These are phyloP conservation scores for Leishmania amazonensis DNA, from an alignment of 208 protist genomes.

Conservation along the genomic window DNA sequence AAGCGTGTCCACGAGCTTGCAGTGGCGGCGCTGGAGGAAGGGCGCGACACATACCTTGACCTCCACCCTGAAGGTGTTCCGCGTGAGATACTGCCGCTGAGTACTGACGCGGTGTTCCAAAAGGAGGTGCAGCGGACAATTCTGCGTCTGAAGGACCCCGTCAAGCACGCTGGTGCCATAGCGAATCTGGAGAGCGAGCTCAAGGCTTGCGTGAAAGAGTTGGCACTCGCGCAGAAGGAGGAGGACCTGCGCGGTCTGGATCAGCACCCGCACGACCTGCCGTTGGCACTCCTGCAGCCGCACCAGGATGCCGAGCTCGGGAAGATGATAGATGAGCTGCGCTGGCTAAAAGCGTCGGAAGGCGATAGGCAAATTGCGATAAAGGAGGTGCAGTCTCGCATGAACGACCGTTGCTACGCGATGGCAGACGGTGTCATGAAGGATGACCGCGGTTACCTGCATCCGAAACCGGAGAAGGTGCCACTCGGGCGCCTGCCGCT, in stretches of 20 bases:
- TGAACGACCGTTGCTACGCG: constrained; percentile 70
- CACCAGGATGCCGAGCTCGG: constrained; percentile 66
- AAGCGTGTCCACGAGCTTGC: constrained; percentile 51
- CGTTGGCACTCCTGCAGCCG: constrained; percentile 48
- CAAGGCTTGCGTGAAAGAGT: constrained; percentile 62
- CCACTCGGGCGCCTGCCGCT: constrained; percentile 60
- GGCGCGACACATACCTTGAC: constrained; percentile 62
- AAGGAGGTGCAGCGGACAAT: constrained; percentile 57
- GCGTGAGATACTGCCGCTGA: constrained; percentile 50
- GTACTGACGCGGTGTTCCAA: constrained; percentile 52
- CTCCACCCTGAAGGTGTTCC: constrained; percentile 57
- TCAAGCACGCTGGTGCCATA: constrained; percentile 40
- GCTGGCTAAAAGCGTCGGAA: constrained; percentile 40
- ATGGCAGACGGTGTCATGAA: constrained; percentile 59
- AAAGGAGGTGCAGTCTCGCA: constrained; percentile 44
- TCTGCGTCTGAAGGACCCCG: constrained; percentile 49
- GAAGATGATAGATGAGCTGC: constrained; percentile 58
- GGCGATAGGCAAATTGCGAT: constrained; percentile 18
- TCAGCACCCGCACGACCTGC: constrained; percentile 44
- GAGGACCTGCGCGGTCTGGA: constrained; percentile 61
- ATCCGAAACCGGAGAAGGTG: constrained; percentile 52
- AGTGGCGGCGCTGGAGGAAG: constrained; percentile 45
- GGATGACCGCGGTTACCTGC: constrained; percentile 67
- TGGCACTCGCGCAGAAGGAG: constrained; percentile 57
- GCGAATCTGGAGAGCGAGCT: constrained; percentile 66